Conservation (phyloP, 441 rosid species). For the Populus hybrid region DNA sequence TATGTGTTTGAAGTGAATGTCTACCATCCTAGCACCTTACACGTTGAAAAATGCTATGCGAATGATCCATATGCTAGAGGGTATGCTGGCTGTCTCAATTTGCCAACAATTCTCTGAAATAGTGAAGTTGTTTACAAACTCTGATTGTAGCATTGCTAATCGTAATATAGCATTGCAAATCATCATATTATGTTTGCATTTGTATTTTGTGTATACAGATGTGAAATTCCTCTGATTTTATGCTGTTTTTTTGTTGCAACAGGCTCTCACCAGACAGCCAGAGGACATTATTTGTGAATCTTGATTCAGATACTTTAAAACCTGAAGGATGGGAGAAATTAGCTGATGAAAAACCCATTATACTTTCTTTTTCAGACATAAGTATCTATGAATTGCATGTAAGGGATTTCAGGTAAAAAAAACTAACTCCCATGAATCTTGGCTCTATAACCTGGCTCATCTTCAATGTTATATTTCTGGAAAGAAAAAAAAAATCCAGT, state of each 20-base stretch:
- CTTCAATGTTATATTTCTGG: constrained; percentile 2
- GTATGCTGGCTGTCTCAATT: constrained; percentile 47
- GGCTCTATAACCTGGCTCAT: constrained; percentile 7
- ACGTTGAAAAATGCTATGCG: constrained; percentile 73
- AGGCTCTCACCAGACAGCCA: constrained; percentile 90
- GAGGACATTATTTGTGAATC: constrained; percentile 74
- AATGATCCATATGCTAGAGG: constrained; percentile 98
- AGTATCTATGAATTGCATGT: constrained; percentile 94
- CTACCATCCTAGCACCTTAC: constrained; percentile 79
- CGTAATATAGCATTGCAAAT: not conserved
- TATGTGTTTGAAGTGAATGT: constrained; percentile 75
- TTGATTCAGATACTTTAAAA: constrained; percentile 54
- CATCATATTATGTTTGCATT: constrained; percentile 4
- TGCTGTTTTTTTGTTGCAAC: constrained; percentile 32
- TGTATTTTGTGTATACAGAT: constrained; percentile 5
- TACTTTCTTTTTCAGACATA: constrained; percentile 65
- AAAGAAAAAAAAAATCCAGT: not conserved
- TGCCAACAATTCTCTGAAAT: constrained; percentile 25
- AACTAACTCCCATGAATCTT: not conserved
- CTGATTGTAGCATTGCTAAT: constrained; percentile 6
- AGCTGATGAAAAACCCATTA: constrained; percentile 60
- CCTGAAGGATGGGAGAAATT: constrained; percentile 84
- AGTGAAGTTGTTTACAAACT: constrained; percentile 16
- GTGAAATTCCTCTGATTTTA: constrained; percentile 13
- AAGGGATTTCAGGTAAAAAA: constrained; percentile 82